Base-by-base conservation (phyloP, 805 yeast genomes). In the Schwanniomyces polymorphus region DNA sequence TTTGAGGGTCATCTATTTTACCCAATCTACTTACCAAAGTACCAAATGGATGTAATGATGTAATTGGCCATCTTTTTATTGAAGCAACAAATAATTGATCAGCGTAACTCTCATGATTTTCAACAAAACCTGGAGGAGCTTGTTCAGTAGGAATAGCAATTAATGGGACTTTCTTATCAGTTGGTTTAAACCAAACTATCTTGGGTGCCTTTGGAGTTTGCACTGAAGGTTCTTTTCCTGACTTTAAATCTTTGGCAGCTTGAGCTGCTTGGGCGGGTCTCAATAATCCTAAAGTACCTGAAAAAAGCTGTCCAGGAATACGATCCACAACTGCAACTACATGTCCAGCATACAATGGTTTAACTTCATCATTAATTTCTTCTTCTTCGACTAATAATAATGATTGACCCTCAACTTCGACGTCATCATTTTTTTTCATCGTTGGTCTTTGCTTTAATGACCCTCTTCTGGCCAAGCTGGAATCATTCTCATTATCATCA, bases 71-170 rank as follows among this genome's bases (percentile, higher is more conserved):
- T 67, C 99, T 85, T 66, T 94, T 94, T 60, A 94, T 92, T 1
- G 96, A 87, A 0, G 98, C 97, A 51, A 94, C 92, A 63, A 92
- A 94, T 43, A 91, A 71, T 57, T 85, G 88, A 61, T 88, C 82
- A 0, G 88, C 77, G 59, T 94, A 94, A 43, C 76, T 78, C 47
- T 88, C 95, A 54, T 91, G 96, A 57, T 90, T 91, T 56, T 91
- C 97, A 38, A 94, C 91, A 68, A 94, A 92, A 65, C 92, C 98
- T 49, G 79, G 81, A 28, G 99, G 99, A 0, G 97, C 99, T 66
- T 94, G 97, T 60, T 94, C 99, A 1, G 97, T 94, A 34, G 99
- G 99, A 53, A 94, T 94, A 12, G 99, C 99, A 73, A 94, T 91
- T 53, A 94, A 76, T 5, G 99, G 99, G 17, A 94, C 99, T 53